Base-by-base conservation (phyloP, 2,329 filamentous ascomycete species). In the Trichophyton simii region DNA sequence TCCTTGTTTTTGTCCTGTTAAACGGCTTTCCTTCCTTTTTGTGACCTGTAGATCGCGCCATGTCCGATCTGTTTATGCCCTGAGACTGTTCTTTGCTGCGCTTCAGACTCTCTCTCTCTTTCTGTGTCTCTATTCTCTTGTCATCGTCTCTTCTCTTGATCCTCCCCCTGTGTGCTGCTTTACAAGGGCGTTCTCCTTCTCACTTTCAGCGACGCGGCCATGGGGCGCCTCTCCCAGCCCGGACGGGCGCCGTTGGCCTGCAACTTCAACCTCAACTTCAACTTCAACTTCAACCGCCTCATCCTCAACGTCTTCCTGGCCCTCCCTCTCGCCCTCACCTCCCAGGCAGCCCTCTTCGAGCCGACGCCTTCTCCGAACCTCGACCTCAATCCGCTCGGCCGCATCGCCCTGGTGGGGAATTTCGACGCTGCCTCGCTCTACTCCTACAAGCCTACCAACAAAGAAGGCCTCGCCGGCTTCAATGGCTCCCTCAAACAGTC, bases 361-460 rank as follows among this genome's bases (percentile, higher is more conserved):
- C 65, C 72, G 8, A 69, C 75, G 38, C 67, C 72, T 6, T 65
- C 69, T 38, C 74, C 74, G 15, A 67, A 74, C 13, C 64, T 99
- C 71, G 88, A 95, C 71, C 81, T 96, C 63, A 83, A 82, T 31
- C 78, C 85, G 62, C 79, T 99, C 41, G 94, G 94, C 62, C 84
- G 88, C 68, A 86, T 96, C 66, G 91, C 88, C 60, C 81, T 99
- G 63, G 87, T 85, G 1, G 94, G 94, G 68, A 87, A 96, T 75
- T 99, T 96, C 72, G 85, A 89, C 69, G 89, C 91, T 60, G 88
- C 97, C 68, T 96, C 94, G 11, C 78, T 96, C 44, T 97, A 94
- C 77, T 80, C 91, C 71, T 97, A 86, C 69, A 80, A 87, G 69
- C 89, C 87, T 65, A 92, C 99, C 72, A 86, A 80, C 62, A 84